Base-by-base conservation (phyloP, 768 basidiomycete species). In the Clathrus columnatus region DNA sequence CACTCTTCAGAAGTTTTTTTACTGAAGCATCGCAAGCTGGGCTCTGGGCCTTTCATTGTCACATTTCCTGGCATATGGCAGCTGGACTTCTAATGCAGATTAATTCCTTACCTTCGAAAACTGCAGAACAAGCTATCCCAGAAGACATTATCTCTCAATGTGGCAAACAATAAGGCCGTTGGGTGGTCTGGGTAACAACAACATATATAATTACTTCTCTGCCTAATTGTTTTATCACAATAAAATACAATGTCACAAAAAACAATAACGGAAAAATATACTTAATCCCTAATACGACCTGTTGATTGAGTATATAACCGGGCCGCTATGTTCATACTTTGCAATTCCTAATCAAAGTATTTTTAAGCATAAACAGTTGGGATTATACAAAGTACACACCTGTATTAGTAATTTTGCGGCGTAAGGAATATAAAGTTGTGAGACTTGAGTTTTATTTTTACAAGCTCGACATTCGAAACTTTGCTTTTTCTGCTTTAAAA, bases 391-490 rank as follows among this genome's bases (percentile, higher is more conserved):
- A 36, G 14, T 44, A 68, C 76, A 43, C 63, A 84, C 91, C 82
- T 96, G 94, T 85, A 96, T 93, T 45, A 97, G 77, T 54, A 96
- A 71, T 69, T 98, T 96, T 18, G 95, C 95, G 10, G 96, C 95
- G 67, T 99, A 99, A 24, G 96, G 94, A 68, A 95, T 90, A 63
- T 90, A 88, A 5, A 91, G 67, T 62, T 93, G 93, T 50, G 90
- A 91, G 67, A 87, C 87, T 28, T 90, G 90, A 17, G 92, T 95
- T 74, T 94, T 94, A 75, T 96, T 97, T 67, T 93, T 89, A 72
- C 95, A 98, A 21, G 93, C 88, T 54, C 95, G 88, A 67, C 96
- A 99, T 78, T 98, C 92, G 69, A 97, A 98, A 36, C 84, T 93
- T 79, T 97, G 95, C 71, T 97, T 97, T 86, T 98, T 97, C 82